Evolutionary conservation across 768 basidiomycete species (phyloP).

Genomic region (Mycena olivaceomarginata): DNA sequence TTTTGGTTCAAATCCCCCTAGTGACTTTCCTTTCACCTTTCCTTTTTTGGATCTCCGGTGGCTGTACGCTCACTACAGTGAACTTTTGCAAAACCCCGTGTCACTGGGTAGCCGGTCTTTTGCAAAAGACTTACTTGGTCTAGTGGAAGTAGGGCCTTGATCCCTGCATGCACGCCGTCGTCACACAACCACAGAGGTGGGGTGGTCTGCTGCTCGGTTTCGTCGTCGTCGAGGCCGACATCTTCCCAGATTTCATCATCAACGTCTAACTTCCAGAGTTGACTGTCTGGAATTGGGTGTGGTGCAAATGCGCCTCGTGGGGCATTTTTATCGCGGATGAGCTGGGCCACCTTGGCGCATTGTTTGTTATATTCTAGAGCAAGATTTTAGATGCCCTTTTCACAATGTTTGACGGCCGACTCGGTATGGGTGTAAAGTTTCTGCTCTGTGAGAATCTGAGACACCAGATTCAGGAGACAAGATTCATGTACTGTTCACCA

Average conservation of each 20-base stretch:
- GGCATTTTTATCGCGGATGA: constrained; percentile 7
- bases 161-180: too few relatives aligned
- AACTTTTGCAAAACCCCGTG: too few relatives aligned
- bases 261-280: constrained; percentile 1
- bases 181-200: constrained; percentile 35
- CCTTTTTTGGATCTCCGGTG: too few relatives aligned
- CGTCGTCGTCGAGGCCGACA: constrained; percentile 4
- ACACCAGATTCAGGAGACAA: neutral
- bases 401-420: neutral
- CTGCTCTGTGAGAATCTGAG: constrained; percentile 2
- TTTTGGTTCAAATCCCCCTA: too few relatives aligned
- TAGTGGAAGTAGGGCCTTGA: too few relatives aligned
- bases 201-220: neutral
- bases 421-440: constrained; percentile 1
- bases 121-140: too few relatives aligned
- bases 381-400: constrained; percentile 2
- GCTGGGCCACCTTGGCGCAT: constrained; percentile 1
- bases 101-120: too few relatives aligned
- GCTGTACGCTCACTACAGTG: too few relatives aligned
- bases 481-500: neutral
- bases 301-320: neutral
- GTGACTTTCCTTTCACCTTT: too few relatives aligned
- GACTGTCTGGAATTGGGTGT: neutral
- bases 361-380: constrained; percentile 3
- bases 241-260: neutral